phyloP scores from a whole-genome alignment of 2,329 filamentous ascomycete species.

The Aspergillus aculeatus region DNA sequence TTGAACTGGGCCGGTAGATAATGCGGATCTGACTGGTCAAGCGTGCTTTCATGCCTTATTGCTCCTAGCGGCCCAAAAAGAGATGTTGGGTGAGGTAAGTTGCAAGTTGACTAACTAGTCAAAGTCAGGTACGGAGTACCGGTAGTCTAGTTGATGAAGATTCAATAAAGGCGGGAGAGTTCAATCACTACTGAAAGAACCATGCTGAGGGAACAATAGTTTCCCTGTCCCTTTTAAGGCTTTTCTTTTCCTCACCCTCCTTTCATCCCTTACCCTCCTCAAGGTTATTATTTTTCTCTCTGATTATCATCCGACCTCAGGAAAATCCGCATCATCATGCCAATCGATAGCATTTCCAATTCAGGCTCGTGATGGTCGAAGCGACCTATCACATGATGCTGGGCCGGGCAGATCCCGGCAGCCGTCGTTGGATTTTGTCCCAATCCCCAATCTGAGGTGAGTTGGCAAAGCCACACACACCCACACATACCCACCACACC shows the following conservation, averaged over 20 bases:
- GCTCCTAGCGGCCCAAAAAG: slow-evolving; percentile 2
- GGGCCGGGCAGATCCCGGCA: slow-evolving; percentile 17
- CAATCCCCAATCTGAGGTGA: slow-evolving; percentile 18
- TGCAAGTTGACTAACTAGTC: too few relatives aligned
- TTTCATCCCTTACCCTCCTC: too few relatives aligned
- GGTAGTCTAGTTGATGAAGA: neutral
- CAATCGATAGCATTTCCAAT: neutral
- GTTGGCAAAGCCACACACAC: slow-evolving; percentile 21
- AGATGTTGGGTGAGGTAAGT: neutral
- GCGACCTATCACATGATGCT: slow-evolving; percentile 28
- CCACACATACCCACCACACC: too few relatives aligned
- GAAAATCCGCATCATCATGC: neutral
- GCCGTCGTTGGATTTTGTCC: slow-evolving; percentile 18
- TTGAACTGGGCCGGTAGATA: slow-evolving; percentile 9
- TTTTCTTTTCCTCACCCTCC: too few relatives aligned
- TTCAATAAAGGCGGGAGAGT: neutral
- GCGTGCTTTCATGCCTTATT: slow-evolving; percentile 2
- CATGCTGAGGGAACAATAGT: neutral
- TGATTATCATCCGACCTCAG: neutral
- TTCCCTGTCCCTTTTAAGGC: neutral
- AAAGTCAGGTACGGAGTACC: too few relatives aligned
- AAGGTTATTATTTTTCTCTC: too few relatives aligned
- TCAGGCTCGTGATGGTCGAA: slow-evolving; percentile 2
- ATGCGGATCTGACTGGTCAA: neutral
- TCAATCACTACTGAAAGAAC: neutral